Evolutionary conservation across 805 yeast genomes (phyloP).

Genomic region (Starmerella etchellsii): DNA sequence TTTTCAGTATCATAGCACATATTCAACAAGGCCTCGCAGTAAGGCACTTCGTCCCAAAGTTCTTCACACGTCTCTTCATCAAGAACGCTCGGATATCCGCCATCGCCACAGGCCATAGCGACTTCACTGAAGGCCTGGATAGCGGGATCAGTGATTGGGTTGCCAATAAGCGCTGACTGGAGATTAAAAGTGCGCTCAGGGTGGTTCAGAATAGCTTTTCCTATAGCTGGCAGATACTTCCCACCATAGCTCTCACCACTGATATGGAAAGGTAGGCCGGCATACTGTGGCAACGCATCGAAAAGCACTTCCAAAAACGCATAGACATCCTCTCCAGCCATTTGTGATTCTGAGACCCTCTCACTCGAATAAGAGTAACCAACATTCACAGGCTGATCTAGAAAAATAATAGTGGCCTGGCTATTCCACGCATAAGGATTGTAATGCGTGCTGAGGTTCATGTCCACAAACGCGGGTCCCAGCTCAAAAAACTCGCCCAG

Average conservation of each 20-base stretch:
- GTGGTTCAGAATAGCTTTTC: conserved; percentile 40
- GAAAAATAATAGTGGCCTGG: conserved; percentile 81
- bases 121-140: conserved; percentile 68
- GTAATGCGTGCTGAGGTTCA: conserved; percentile 53
- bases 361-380: conserved; percentile 65
- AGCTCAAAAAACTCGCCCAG: conserved; percentile 87
- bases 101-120: conserved; percentile 91
- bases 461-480: conserved; percentile 76
- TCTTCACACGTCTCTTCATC: conserved; percentile 65
- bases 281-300: conserved; percentile 72
- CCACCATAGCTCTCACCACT: conserved; percentile 95
- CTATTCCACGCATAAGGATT: conserved; percentile 88
- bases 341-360: conserved; percentile 21
- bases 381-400: conserved; percentile 91
- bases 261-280: conserved; percentile 49
- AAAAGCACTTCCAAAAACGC: conserved; percentile 78
- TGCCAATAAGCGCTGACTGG: conserved; percentile 77
- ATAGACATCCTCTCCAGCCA: conserved; percentile 84
- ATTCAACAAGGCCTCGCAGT: conserved; percentile 65
- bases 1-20: conserved; percentile 64
- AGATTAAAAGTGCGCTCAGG: conserved; percentile 61
- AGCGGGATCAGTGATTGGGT: conserved; percentile 82
- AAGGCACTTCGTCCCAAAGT: conserved; percentile 55
- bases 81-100: conserved; percentile 69
- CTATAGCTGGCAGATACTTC: conserved; percentile 84